phyloP scores from a whole-genome alignment of 192 early-diverging fungal genomes.

The Entophlyctis helioformis region DNA sequence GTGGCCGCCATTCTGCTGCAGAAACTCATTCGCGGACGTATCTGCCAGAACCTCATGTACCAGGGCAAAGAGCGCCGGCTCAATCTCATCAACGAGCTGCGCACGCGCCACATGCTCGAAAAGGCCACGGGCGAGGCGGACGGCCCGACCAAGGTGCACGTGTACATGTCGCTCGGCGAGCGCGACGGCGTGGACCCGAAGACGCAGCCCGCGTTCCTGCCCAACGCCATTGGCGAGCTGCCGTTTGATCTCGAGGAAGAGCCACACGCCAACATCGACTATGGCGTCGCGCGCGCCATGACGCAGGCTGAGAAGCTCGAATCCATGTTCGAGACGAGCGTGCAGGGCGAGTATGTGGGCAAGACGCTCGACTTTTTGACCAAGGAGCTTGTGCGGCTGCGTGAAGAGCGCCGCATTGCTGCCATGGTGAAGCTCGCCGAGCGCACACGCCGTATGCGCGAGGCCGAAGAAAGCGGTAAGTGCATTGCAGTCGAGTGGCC shows the following conservation, averaged over 20 bases:
- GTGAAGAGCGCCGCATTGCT: conserved; percentile 33
- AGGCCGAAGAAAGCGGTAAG: conserved; percentile 45
- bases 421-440: conserved; percentile 47
- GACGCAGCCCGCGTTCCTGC: too few relatives aligned
- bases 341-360: conserved; percentile 34
- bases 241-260: too few relatives aligned
- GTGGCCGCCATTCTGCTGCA: conserved; percentile 38
- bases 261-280: too few relatives aligned
- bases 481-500: background rate
- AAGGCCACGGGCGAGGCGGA: too few relatives aligned
- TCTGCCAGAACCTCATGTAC: conserved; percentile 47
- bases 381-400: conserved; percentile 38
- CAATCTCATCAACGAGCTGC: conserved; percentile 42
- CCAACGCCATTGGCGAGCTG: too few relatives aligned
- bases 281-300: too few relatives aligned
- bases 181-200: too few relatives aligned
- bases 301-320: conserved; percentile 10
- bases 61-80: conserved; percentile 38
- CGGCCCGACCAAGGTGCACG: too few relatives aligned
- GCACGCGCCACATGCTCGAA: conserved; percentile 30
- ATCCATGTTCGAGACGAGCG: conserved; percentile 19
- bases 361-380: conserved; percentile 43
- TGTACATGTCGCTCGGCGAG: too few relatives aligned
- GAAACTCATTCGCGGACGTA: conserved; percentile 37
- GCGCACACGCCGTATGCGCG: conserved; percentile 40